Conservation (phyloP, 768 basidiomycete genomes). For the Leccinum olivaceopallidum region DNA sequence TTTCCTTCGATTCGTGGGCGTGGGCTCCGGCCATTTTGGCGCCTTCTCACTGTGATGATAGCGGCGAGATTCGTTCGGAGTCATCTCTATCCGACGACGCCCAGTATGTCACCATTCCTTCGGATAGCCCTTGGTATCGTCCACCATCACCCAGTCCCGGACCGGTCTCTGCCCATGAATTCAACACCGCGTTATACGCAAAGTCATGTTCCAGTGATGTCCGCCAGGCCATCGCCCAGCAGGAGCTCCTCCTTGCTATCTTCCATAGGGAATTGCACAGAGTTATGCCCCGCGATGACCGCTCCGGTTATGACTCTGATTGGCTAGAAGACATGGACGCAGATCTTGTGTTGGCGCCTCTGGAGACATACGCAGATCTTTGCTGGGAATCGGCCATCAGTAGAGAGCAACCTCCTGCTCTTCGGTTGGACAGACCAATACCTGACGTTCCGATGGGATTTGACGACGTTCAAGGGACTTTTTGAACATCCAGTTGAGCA, state of each 20-base stretch:
- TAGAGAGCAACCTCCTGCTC: slow-evolving; percentile 13
- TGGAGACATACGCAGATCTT: slow-evolving; percentile 29
- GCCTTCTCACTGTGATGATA: slow-evolving; percentile 17
- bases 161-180: slow-evolving; percentile 22
- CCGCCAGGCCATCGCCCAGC: slow-evolving; percentile 34
- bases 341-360: slow-evolving; percentile 30
- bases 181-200: slow-evolving; percentile 20
- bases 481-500: slow-evolving; percentile 16
- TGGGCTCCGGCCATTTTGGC: slow-evolving; percentile 22
- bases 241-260: slow-evolving; percentile 33
- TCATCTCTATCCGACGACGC: slow-evolving; percentile 28
- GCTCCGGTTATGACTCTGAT: slow-evolving; percentile 19
- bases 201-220: slow-evolving; percentile 34
- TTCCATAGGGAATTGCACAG: slow-evolving; percentile 33
- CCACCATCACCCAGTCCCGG: slow-evolving; percentile 30
- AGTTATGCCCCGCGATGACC: slow-evolving; percentile 16
- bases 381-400: slow-evolving; percentile 32
- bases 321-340: slow-evolving; percentile 32
- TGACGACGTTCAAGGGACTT: slow-evolving; percentile 23
- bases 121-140: slow-evolving; percentile 41
- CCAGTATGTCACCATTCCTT: slow-evolving; percentile 42
- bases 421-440: slow-evolving; percentile 13
- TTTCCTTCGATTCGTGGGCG: slow-evolving; percentile 15
- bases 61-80: slow-evolving; percentile 22
- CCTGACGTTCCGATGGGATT: slow-evolving; percentile 33